Percentiles rank a stretch among this genome's conserved stretches.
Evolutionary conservation across 108 stramenopile species (phyloP).

Genomic region (Pinguiococcus pyrenoidosus): DNA sequence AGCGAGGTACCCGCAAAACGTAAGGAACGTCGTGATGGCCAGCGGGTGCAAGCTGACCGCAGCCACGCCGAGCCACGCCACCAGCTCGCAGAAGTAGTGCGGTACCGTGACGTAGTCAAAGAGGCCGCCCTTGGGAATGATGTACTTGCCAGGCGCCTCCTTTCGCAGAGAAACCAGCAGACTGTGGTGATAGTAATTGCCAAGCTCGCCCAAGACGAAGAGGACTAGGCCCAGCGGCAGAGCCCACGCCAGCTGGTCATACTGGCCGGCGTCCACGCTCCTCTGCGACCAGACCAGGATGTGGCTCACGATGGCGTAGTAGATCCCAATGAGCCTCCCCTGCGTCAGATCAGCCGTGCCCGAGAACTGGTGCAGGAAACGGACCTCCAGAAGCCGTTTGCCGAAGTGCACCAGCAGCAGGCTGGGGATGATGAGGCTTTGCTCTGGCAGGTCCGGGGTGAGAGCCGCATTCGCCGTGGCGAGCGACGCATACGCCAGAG

Average conservation of each 20-base stretch:
- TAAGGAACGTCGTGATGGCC: slow-evolving; percentile 21
- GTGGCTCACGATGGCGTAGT: slow-evolving; percentile 32
- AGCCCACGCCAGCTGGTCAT: background rate
- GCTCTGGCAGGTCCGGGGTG: too few species aligned
- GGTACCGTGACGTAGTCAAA: slow-evolving; percentile 48
- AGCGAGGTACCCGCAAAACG: slow-evolving; percentile 39
- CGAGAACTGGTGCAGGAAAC: slow-evolving; percentile 49
- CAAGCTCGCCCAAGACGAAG: slow-evolving; percentile 37
- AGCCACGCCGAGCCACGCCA: slow-evolving; percentile 52
- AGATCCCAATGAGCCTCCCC: slow-evolving; percentile 28
- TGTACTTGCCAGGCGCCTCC: slow-evolving; percentile 22
- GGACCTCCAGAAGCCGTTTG: slow-evolving; percentile 43
- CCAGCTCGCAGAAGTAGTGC: slow-evolving; percentile 51
- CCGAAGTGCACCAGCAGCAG: slow-evolving; percentile 41
- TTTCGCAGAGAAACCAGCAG: slow-evolving; percentile 38
- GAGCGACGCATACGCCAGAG: background rate
- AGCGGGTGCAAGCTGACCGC: slow-evolving; percentile 33
- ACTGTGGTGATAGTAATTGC: slow-evolving; percentile 55
- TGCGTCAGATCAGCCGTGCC: slow-evolving; percentile 25
- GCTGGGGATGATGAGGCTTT: too few species aligned
- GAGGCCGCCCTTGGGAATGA: slow-evolving; percentile 44
- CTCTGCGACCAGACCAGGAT: slow-evolving; percentile 19
- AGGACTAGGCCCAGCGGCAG: slow-evolving; percentile 6
- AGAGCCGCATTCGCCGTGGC: slow-evolving; percentile 6
- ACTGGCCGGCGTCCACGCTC: background rate